Conservation (phyloP, 2,329 filamentous ascomycete genomes). For the Amauroascus verrucosus region DNA sequence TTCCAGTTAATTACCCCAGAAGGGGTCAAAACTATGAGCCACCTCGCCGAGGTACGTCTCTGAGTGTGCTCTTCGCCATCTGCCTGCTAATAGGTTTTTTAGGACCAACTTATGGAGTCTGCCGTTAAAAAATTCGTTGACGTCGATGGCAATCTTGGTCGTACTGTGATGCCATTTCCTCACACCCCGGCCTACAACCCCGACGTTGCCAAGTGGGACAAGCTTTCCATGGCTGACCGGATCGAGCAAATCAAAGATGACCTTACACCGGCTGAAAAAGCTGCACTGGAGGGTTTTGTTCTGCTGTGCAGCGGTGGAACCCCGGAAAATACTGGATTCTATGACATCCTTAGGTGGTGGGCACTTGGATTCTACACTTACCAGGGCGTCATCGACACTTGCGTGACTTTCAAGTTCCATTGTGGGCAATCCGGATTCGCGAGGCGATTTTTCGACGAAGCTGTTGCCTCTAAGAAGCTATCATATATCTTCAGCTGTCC, state of each 20-base stretch:
- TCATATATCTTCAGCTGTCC: constrained; percentile 6
- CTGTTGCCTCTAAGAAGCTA: background rate
- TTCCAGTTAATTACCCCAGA: constrained; percentile 2
- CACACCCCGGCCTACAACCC: background rate
- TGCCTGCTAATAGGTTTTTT: background rate
- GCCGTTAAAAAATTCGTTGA: constrained; percentile 5
- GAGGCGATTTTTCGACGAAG: constrained; percentile 7
- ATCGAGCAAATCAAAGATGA: constrained; percentile 4
- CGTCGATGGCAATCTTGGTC: constrained; percentile 1
- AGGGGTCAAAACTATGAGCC: background rate
- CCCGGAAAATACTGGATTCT: constrained; percentile 6
- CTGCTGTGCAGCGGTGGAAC: constrained; percentile 5
- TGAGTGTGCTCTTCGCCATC: background rate
- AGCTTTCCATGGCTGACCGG: constrained; percentile 6
- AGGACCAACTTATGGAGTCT: background rate
- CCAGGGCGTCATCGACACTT: constrained; percentile 2
- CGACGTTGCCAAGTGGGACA: constrained; percentile 5
- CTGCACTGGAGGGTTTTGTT: background rate
- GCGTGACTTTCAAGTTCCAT: constrained; percentile 1
- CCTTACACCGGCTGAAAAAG: constrained; percentile 2
- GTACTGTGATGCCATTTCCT: constrained; percentile 2
- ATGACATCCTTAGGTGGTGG: constrained; percentile 5
- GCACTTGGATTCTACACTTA: background rate
- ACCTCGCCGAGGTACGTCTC: background rate
- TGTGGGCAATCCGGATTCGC: constrained; percentile 6